Evolutionary conservation across 371 early-diverging fungal species (phyloP).

Genomic region (Basidiobolus meristosporus): DNA sequence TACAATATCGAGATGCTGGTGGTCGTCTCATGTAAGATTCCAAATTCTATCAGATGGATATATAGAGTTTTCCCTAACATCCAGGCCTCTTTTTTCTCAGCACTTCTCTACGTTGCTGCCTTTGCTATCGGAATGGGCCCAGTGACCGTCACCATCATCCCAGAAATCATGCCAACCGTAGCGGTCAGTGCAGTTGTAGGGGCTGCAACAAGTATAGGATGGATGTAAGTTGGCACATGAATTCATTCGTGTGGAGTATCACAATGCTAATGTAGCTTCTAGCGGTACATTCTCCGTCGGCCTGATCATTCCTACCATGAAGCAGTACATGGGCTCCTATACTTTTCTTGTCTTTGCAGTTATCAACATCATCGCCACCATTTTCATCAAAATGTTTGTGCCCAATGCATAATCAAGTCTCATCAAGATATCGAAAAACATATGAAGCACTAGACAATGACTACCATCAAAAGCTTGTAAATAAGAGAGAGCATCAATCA

Average conservation of each 20-base stretch:
- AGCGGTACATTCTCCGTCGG: conserved; percentile 44
- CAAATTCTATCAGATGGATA: no score
- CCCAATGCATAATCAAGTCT: no score
- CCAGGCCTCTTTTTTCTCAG: no score
- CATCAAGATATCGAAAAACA: no score
- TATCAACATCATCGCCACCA: conserved; percentile 20
- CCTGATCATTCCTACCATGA: conserved; percentile 38
- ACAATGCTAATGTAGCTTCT: no score
- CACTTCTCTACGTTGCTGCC: conserved; percentile 53
- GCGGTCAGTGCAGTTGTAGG: conserved; percentile 38
- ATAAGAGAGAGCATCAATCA: no score
- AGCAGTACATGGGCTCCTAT: conserved; percentile 30
- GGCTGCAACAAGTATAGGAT: conserved; percentile 36
- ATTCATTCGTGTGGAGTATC: no score
- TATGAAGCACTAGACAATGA: no score
- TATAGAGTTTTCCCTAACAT: no score
- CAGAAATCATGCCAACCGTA: conserved; percentile 46
- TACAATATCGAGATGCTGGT: conserved; percentile 26
- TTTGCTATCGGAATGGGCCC: conserved; percentile 74
- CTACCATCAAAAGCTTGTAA: no score
- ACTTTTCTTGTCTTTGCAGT: conserved; percentile 54
- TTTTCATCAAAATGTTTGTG: no score
- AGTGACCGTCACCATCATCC: conserved; percentile 45
- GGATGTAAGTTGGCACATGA: no score
- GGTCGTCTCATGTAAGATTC: conserved; percentile 35